phyloP scores from a whole-genome alignment of 768 basidiomycete genomes.

The Tylopilus rubrobrunneus region DNA sequence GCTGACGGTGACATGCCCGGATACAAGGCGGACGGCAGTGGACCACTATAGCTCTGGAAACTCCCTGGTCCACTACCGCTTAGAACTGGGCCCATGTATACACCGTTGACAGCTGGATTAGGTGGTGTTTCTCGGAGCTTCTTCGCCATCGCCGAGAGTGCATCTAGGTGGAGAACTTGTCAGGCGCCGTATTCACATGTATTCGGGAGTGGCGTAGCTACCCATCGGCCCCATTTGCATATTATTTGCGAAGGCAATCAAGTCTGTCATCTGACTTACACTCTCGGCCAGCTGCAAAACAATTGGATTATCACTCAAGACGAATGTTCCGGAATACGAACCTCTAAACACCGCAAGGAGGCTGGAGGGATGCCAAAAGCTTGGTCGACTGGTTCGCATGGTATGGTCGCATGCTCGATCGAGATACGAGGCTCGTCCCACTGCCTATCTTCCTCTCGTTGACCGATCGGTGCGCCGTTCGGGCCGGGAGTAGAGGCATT shows the following conservation, averaged over 20 bases:
- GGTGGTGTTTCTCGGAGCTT: conserved; percentile 33
- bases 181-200: conserved; percentile 21
- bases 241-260: conserved; percentile 63
- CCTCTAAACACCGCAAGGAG: conserved; percentile 86
- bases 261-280: conserved; percentile 73
- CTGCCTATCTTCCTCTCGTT: conserved; percentile 50
- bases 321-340: conserved; percentile 27
- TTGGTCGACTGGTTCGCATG: conserved; percentile 73
- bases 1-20: conserved; percentile 30
- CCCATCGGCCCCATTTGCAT: conserved; percentile 59
- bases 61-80: conserved; percentile 19
- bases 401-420: conserved; percentile 63
- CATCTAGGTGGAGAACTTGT: conserved; percentile 35
- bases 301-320: conserved; percentile 2
- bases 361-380: conserved; percentile 87
- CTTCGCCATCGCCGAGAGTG: conserved; percentile 39
- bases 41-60: conserved; percentile 25
- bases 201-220: conserved; percentile 38
- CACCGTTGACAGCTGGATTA: conserved; percentile 13
- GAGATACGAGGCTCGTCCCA: conserved; percentile 65
- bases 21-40: conserved; percentile 45
- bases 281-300: conserved; percentile 67
- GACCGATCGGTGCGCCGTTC: conserved; percentile 23
- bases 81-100: conserved; percentile 16
- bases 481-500: conserved; percentile 34